Evolutionary conservation across 306 rosid genomes (phyloP).

Genomic region (Castanea mollissima): DNA sequence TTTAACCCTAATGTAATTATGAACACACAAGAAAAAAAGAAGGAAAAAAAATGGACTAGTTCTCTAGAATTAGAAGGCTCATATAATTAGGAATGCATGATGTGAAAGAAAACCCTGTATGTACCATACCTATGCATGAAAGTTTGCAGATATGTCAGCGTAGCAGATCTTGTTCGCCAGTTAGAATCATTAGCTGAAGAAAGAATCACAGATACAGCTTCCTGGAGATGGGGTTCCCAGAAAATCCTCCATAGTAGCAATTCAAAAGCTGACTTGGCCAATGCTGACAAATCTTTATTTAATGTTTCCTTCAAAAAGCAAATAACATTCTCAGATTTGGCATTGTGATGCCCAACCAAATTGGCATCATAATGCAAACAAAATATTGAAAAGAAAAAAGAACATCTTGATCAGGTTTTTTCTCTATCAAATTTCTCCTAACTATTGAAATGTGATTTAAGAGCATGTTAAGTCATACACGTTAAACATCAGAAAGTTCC

Average conservation of each 20-base stretch:
- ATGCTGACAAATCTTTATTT: conserved; percentile 85
- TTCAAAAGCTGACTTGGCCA: conserved; percentile 91
- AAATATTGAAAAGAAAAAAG: conserved; percentile 11
- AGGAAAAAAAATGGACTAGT: background rate
- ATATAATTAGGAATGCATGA: conserved; percentile 10
- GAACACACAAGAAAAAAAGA: background rate
- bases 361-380: background rate
- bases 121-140: conserved; percentile 88
- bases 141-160: conserved; percentile 78
- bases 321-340: conserved; percentile 29
- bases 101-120: conserved; percentile 21
- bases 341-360: conserved; percentile 11
- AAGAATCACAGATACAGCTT: conserved; percentile 75
- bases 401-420: too few relatives aligned
- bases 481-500: background rate
- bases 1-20: background rate
- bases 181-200: conserved; percentile 82
- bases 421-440: too few relatives aligned
- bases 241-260: conserved; percentile 87
- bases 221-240: conserved; percentile 82
- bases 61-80: conserved; percentile 8
- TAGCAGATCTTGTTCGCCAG: conserved; percentile 94
- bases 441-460: too few relatives aligned
- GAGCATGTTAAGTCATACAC: background rate
- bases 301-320: conserved; percentile 79